These are phyloP conservation scores for Aspergillus baeticus DNA, from an alignment of 495 filamentous ascomycete genomes.

Conservation along the genomic window DNA sequence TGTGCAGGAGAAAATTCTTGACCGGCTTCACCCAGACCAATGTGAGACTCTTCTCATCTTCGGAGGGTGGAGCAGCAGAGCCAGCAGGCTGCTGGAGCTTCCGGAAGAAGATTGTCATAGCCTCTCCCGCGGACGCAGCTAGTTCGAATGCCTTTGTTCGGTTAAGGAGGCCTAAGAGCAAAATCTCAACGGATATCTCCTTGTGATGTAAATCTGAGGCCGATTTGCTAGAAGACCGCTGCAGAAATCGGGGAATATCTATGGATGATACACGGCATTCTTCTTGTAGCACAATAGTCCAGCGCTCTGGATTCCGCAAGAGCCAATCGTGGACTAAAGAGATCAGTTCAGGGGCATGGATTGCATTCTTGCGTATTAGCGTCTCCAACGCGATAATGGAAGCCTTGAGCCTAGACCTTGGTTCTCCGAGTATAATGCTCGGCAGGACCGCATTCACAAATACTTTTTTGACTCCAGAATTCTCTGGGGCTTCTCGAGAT, in stretches of 20 bases:
- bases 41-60: slow-evolving; percentile 15
- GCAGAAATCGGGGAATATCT: slow-evolving; percentile 16
- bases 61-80: slow-evolving; percentile 22
- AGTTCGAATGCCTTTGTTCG: slow-evolving; percentile 52
- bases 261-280: slow-evolving; percentile 30
- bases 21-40: slow-evolving; percentile 38
- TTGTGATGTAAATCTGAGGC: slow-evolving; percentile 10
- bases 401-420: slow-evolving; percentile 39
- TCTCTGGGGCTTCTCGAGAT: slow-evolving; percentile 39
- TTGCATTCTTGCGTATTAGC: slow-evolving; percentile 38
- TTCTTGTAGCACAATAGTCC: slow-evolving; percentile 30
- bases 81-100: slow-evolving; percentile 30
- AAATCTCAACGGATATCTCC: slow-evolving; percentile 26
- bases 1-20: slow-evolving; percentile 38
- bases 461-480: slow-evolving; percentile 17
- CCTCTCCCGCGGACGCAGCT: slow-evolving; percentile 62
- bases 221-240: slow-evolving; percentile 9
- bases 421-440: slow-evolving; percentile 40
- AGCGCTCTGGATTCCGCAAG: slow-evolving; percentile 25
- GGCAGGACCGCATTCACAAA: slow-evolving; percentile 31
- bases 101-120: slow-evolving; percentile 59
- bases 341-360: slow-evolving; percentile 32
- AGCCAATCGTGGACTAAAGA: slow-evolving; percentile 34
- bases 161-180: slow-evolving; percentile 37
- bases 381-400: slow-evolving; percentile 42